A percentile compares a stretch with the other conserved stretches of the same genome.
phyloP scores from a whole-genome alignment of 75 land plant genomes.

The Chamaecyparis obtusa region DNA sequence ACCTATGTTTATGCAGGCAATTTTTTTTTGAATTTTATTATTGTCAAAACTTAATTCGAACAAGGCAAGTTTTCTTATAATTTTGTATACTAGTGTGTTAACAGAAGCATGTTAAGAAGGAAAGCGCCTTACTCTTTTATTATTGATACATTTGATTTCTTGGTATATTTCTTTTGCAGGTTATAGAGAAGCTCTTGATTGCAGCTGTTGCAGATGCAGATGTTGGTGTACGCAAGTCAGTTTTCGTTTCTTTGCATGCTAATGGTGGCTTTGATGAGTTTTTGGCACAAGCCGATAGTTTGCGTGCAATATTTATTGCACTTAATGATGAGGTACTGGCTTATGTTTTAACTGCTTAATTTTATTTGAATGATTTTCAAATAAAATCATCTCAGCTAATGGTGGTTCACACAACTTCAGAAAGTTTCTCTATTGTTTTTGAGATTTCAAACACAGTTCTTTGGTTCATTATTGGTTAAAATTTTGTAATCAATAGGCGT shows the following conservation, averaged over 20 bases:
- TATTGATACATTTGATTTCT: not conserved
- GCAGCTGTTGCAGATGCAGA: conserved; percentile 98
- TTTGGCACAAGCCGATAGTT: conserved; percentile 92
- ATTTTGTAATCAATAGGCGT: not conserved
- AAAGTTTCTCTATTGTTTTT: not conserved
- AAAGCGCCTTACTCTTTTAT: not conserved
- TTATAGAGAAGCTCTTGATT: conserved; percentile 93
- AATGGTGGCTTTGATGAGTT: conserved; percentile 85
- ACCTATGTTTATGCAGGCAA: not conserved
- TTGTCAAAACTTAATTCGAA: not conserved
- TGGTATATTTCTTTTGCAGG: conserved; percentile 40
- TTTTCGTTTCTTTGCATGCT: conserved; percentile 68
- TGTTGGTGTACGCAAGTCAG: conserved; percentile 76
- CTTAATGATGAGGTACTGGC: conserved; percentile 89
- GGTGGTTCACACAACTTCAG: not conserved
- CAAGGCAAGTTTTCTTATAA: not conserved
- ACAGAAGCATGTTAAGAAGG: not conserved
- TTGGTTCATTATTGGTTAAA: not conserved
- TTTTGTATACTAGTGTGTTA: not conserved
- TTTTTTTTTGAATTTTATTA: not conserved
- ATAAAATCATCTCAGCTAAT: not conserved
- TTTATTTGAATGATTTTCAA: not conserved
- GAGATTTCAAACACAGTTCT: not conserved
- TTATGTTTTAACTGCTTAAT: not conserved
- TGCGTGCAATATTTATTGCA: conserved; percentile 90